These are phyloP conservation scores for Aotearoamyces nothofagi DNA, from an alignment of 2,329 filamentous ascomycete genomes.

Conservation along the genomic window DNA sequence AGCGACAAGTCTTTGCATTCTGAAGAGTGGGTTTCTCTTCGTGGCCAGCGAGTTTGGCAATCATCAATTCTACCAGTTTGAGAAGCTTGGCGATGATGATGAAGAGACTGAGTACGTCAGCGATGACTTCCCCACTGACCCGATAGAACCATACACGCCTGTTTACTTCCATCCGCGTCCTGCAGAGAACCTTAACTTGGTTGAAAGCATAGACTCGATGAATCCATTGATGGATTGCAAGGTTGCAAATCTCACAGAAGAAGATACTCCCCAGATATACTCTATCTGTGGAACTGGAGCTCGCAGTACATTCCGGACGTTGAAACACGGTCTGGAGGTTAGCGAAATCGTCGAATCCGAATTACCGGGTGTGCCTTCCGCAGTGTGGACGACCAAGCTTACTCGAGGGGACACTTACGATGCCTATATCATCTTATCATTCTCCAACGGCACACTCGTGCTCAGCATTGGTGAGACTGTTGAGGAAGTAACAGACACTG, in stretches of 20 bases:
- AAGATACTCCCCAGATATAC: conserved; percentile 95
- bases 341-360: conserved; percentile 93
- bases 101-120: conserved; percentile 78
- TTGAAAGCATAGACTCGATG: conserved; percentile 75
- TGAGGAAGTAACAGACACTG: conserved; percentile 86
- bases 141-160: conserved; percentile 54
- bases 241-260: conserved; percentile 76
- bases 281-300: conserved; percentile 80
- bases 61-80: conserved; percentile 91
- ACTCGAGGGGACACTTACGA: conserved; percentile 72
- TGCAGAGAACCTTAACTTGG: conserved; percentile 67
- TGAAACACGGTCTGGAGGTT: conserved; percentile 87
- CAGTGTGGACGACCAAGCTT: conserved; percentile 91
- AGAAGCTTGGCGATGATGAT: conserved; percentile 91
- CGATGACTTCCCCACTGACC: conserved; percentile 67
- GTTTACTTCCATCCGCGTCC: conserved; percentile 74
- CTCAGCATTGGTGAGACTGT: conserved; percentile 94
- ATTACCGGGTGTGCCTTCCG: conserved; percentile 72
- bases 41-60: conserved; percentile 87
- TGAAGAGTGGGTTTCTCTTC: conserved; percentile 93
- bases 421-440: conserved; percentile 89
- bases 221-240: conserved; percentile 88
- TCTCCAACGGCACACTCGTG: conserved; percentile 78
- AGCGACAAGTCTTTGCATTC: conserved; percentile 73
- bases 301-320: conserved; percentile 75